Evolutionary conservation across 2,329 filamentous ascomycete genomes (phyloP).

Genomic region (Microdochium bolleyi): DNA sequence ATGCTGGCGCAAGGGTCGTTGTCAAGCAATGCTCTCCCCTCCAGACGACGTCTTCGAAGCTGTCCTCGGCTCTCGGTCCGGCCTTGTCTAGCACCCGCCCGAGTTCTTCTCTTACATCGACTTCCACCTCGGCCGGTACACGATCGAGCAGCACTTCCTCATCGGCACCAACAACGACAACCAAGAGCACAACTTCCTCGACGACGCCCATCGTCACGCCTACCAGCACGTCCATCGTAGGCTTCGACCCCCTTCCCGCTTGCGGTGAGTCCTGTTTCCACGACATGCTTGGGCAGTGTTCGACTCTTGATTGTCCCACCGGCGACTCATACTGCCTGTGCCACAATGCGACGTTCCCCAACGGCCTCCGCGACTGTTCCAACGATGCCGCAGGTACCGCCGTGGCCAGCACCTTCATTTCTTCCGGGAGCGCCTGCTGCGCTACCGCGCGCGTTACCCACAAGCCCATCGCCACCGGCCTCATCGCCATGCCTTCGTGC

Average conservation of each 20-base stretch:
- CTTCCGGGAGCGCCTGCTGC: constrained; percentile 2
- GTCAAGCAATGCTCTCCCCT: no score
- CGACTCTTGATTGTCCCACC: constrained; percentile 34
- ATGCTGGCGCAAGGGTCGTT: neutral
- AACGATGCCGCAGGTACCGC: constrained; percentile 27
- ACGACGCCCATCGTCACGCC: no score
- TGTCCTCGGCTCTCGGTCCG: no score
- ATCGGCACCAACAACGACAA: no score
- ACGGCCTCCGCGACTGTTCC: constrained; percentile 38
- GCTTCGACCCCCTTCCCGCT: neutral
- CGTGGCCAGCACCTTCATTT: constrained; percentile 6
- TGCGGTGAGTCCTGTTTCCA: constrained; percentile 3
- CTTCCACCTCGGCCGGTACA: no score
- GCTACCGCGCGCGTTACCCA: neutral
- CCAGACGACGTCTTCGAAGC: no score
- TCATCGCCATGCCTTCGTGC: constrained; percentile 1
- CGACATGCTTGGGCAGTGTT: constrained; percentile 3
- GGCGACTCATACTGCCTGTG: constrained; percentile 33
- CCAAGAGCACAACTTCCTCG: neutral
- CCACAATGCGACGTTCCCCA: constrained; percentile 31
- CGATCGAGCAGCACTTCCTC: no score
- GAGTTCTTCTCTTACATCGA: no score
- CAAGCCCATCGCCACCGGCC: neutral
- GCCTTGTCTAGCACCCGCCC: no score
- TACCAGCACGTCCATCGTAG: no score